Base-by-base conservation (phyloP, 148 eudicot genomes). In the Diospyros kaki region DNA sequence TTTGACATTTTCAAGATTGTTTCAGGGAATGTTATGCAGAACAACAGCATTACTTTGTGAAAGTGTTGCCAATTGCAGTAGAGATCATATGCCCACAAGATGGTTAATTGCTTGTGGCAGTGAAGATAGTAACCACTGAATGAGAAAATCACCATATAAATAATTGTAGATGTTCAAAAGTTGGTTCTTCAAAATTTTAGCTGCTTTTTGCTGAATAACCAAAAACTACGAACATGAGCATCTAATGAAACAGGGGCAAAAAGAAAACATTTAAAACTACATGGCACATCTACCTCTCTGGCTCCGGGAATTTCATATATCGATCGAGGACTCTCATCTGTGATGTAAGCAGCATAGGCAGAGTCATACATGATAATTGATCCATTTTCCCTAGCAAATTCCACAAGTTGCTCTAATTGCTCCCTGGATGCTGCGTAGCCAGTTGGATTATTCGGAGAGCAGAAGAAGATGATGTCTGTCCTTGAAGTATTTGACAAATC, bases 361-460 rank as follows among this genome's bases (percentile, higher is more conserved):
- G 98, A 84, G 73, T 91, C 98, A 71, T 85, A 89, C 2, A 89
- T 88, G 17, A 93, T 89, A 6, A 93, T 89, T 0, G 94, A 93
- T 10, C 98, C 94, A 66, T 93, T 91, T 5, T 58, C 28, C 56
- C 70, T 78, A 3, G 97, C 97, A 78, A 91, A 89, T 1, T 91
- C 78, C 10, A 94, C 93, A 9, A 93, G 89, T 9, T 86, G 86
- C 56, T 79, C 48, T 58, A 91, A 77, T 62, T 94, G 93, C 38
- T 64, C 63, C 45, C 84, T 55, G 6, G 98, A 76, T 7, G 97
- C 93, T 60, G 98, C 93, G 59, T 91, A 88, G 18, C 97, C 97
- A 1, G 98, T 93, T 6, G 97, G 98, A 73, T 94, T 94, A 69
- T 94, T 91, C 8, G 98, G 97, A 5, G 94, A 89, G 72, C 98